These are phyloP conservation scores for Candida andamanensis DNA, from an alignment of 805 yeast species.

Conservation along the genomic window DNA sequence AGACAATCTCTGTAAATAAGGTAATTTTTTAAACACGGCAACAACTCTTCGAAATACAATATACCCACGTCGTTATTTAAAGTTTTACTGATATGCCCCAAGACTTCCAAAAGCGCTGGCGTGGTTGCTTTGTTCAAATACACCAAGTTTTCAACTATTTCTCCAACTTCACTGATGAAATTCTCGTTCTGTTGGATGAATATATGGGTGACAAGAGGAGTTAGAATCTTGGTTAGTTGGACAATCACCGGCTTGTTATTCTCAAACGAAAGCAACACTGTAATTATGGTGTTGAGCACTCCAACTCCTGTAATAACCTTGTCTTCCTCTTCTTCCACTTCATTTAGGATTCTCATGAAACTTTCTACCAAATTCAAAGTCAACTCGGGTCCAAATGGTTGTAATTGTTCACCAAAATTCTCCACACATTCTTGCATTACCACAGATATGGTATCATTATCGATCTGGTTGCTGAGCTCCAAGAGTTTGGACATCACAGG, in stretches of 20 bases:
- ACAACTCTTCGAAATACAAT: constrained; percentile 68
- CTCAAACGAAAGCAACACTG: constrained; percentile 78
- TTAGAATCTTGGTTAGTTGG: constrained; percentile 59
- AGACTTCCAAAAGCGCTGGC: constrained; percentile 70
- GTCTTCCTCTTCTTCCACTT: constrained; percentile 46
- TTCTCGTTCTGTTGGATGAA: constrained; percentile 63
- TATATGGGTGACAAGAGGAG: constrained; percentile 66
- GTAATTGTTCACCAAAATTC: constrained; percentile 77
- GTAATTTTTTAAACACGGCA: constrained; percentile 70
- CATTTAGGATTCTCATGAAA: constrained; percentile 40
- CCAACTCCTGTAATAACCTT: constrained; percentile 82
- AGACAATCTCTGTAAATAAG: constrained; percentile 37
- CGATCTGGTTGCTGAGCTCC: constrained; percentile 71
- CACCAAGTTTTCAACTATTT: constrained; percentile 51
- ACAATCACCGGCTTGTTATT: constrained; percentile 64
- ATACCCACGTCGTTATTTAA: constrained; percentile 41
- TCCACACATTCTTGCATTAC: constrained; percentile 97
- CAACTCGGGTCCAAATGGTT: constrained; percentile 66
- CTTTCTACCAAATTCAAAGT: constrained; percentile 63
- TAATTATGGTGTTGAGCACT: constrained; percentile 72
- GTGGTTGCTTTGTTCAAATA: constrained; percentile 39
- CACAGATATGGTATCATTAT: constrained; percentile 78
- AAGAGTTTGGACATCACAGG: constrained; percentile 79
- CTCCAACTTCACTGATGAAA: constrained; percentile 72
- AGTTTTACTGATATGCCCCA: constrained; percentile 42